Percentiles rank a stretch among this genome's conserved stretches.
phyloP scores from a whole-genome alignment of 1,284 basidiomycete species.

The Apiotrichum gracile region DNA sequence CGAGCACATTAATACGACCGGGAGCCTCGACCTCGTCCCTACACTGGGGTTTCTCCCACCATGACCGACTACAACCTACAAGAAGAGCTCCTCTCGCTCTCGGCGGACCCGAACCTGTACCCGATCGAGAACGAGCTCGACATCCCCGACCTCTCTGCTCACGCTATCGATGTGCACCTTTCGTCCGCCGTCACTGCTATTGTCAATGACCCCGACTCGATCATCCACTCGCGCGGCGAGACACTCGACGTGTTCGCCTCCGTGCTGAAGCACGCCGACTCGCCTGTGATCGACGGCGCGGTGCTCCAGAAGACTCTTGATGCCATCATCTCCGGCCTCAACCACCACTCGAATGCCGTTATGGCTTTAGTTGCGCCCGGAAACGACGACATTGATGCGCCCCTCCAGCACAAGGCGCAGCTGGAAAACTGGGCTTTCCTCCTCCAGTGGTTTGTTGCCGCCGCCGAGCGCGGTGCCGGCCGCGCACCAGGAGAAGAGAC shows the following conservation, averaged over 20 bases:
- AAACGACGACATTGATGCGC: slow-evolving; percentile 61
- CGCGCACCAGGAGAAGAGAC: slow-evolving; percentile 27
- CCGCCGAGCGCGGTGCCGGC: slow-evolving; percentile 66
- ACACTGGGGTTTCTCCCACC: not conserved
- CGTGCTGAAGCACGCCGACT: slow-evolving; percentile 53
- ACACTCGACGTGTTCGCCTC: slow-evolving; percentile 74
- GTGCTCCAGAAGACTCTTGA: slow-evolving; percentile 40
- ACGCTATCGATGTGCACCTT: slow-evolving; percentile 44
- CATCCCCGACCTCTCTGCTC: slow-evolving; percentile 52
- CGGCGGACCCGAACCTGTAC: slow-evolving; percentile 55
- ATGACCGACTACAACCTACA: slow-evolving; percentile 61
- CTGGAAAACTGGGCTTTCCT: slow-evolving; percentile 86
- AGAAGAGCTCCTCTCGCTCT: slow-evolving; percentile 62
- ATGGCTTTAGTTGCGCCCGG: slow-evolving; percentile 21
- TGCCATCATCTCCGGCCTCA: slow-evolving; percentile 31
- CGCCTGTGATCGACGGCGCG: slow-evolving; percentile 26
- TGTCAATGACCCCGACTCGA: slow-evolving; percentile 63
- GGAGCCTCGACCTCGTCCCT: not conserved
- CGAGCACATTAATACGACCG: too few relatives aligned
- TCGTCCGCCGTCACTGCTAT: slow-evolving; percentile 63
- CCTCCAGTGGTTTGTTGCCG: slow-evolving; percentile 73
- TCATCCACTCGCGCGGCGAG: slow-evolving; percentile 54
- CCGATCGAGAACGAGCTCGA: slow-evolving; percentile 62
- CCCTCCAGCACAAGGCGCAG: slow-evolving; percentile 62
- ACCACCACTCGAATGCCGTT: slow-evolving; percentile 32